A percentile compares a stretch with the other conserved stretches of the same genome.
phyloP scores from a whole-genome alignment of 345 rosid genomes.

The Eucalyptus pauciflora region DNA sequence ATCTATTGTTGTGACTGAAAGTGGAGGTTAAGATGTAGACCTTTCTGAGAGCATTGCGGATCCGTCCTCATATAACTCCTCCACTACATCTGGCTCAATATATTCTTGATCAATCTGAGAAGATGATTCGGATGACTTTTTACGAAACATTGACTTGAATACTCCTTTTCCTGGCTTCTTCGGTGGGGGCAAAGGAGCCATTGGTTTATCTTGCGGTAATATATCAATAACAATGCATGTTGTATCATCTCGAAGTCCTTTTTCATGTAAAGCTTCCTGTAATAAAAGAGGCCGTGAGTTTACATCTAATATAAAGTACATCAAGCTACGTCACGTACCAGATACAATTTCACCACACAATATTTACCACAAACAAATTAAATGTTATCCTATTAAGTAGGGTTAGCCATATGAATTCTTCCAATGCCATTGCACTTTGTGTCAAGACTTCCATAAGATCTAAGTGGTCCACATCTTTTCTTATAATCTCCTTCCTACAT shows the following conservation, averaged over 20 bases:
- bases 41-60: slow-evolving; percentile 98
- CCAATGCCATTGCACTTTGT: background rate
- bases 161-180: slow-evolving; percentile 80
- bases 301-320: background rate
- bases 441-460: background rate
- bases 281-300: background rate
- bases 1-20: background rate
- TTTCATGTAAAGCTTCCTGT: slow-evolving; percentile 77
- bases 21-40: slow-evolving; percentile 27
- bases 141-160: slow-evolving; percentile 82
- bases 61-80: slow-evolving; percentile 90
- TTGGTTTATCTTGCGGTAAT: slow-evolving; percentile 69
- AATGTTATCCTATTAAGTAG: background rate
- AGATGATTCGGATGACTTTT: slow-evolving; percentile 60
- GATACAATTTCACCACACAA: background rate
- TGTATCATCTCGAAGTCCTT: slow-evolving; percentile 97
- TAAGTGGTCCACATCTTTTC: background rate
- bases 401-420: background rate
- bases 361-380: background rate
- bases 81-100: slow-evolving; percentile 72
- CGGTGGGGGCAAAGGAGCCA: slow-evolving; percentile 51
- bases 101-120: slow-evolving; percentile 58
- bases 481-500: background rate
- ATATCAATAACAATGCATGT: slow-evolving; percentile 96
- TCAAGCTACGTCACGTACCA: background rate